Evolutionary conservation across 1,284 basidiomycete species (phyloP).

Genomic region (Tremellales sp.): DNA sequence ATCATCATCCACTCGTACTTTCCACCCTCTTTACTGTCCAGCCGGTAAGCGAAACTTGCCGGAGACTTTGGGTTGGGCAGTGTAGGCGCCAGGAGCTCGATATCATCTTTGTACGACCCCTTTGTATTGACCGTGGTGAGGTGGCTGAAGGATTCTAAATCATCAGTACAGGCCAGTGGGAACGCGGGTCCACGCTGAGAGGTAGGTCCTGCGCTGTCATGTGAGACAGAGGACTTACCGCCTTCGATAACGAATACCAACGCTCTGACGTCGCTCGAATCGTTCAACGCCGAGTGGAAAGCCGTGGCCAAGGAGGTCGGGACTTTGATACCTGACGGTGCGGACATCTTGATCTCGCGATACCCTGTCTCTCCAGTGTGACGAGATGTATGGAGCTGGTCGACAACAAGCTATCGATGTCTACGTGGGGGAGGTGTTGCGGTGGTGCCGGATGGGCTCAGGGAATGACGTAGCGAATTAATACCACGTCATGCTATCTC

Average conservation of each 20-base stretch:
- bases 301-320: conserved; percentile 34
- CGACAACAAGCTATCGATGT: too few species aligned
- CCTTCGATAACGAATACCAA: conserved; percentile 47
- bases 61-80: conserved; percentile 41
- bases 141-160: conserved; percentile 36
- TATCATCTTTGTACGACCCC: conserved; percentile 40
- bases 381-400: too few species aligned
- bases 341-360: conserved; percentile 43
- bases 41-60: conserved; percentile 45
- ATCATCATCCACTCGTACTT: conserved; percentile 49
- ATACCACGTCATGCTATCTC: too few species aligned
- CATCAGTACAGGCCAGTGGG: neutral
- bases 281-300: conserved; percentile 31
- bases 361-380: too few species aligned
- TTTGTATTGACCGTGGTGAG: conserved; percentile 30
- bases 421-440: too few species aligned
- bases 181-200: too few species aligned
- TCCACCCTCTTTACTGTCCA: conserved; percentile 37
- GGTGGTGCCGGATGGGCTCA: too few species aligned
- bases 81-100: conserved; percentile 31
- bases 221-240: conserved; percentile 34
- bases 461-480: too few species aligned
- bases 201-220: neutral
- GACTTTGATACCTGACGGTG: conserved; percentile 47
- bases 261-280: conserved; percentile 32